A percentile compares a stretch with the other conserved stretches of the same genome.
phyloP scores from a whole-genome alignment of 129 eudicot genomes.

The Saposhnikovia divaricata region DNA sequence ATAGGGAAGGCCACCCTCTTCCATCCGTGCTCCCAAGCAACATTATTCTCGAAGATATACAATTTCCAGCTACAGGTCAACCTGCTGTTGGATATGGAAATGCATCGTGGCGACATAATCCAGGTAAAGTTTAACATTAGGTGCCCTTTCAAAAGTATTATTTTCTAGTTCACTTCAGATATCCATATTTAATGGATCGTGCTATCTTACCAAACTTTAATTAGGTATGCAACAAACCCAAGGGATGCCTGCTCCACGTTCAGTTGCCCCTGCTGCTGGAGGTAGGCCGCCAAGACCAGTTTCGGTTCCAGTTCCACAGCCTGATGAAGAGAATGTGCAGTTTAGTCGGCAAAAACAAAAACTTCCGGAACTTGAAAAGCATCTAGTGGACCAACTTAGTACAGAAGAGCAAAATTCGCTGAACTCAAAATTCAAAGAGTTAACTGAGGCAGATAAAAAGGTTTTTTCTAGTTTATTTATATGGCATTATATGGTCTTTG shows the following conservation, averaged over 20 bases:
- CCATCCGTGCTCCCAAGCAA: constrained; percentile 58
- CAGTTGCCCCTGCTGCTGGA: constrained; percentile 30
- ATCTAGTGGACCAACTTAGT: constrained; percentile 79
- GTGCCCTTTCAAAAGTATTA: neutral
- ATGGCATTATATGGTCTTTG: neutral
- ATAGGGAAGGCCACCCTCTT: constrained; percentile 80
- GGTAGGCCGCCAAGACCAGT: constrained; percentile 77
- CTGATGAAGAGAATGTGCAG: constrained; percentile 43
- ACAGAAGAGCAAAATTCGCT: constrained; percentile 74
- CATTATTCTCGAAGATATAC: constrained; percentile 46
- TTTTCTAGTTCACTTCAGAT: neutral
- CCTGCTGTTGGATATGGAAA: constrained; percentile 34
- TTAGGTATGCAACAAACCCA: constrained; percentile 49
- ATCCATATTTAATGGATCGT: neutral
- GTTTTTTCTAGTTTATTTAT: constrained; percentile 24
- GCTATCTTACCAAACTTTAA: neutral
- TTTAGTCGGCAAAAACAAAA: constrained; percentile 51
- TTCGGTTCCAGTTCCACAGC: constrained; percentile 47
- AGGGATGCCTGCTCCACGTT: constrained; percentile 30
- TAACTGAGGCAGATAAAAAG: constrained; percentile 79
- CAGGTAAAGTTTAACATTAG: constrained; percentile 31
- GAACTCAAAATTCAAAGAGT: constrained; percentile 73
- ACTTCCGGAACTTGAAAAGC: constrained; percentile 83
- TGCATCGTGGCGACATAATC: constrained; percentile 37
- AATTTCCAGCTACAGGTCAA: constrained; percentile 46